Evolutionary conservation across 2,329 filamentous ascomycete genomes (phyloP).

Genomic region (Aspergillus aculeatinus): DNA sequence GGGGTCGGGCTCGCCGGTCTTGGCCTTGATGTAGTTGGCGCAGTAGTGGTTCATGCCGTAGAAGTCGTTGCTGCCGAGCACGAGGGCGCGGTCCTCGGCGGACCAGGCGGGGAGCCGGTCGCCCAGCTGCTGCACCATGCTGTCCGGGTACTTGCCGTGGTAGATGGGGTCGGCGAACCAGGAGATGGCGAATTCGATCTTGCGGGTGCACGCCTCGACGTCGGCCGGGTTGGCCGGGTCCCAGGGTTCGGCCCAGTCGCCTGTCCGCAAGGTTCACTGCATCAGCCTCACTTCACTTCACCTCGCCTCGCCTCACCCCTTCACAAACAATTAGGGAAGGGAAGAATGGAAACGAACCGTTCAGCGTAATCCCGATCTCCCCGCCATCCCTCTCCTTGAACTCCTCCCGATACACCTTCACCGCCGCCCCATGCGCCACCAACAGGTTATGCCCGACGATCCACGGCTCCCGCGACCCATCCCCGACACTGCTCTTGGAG

Average conservation of each 20-base stretch:
- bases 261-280: slow-evolving; percentile 32
- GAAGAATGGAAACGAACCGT: slow-evolving; percentile 54
- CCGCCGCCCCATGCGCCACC: slow-evolving; percentile 74
- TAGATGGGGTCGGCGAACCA: slow-evolving; percentile 92
- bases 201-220: slow-evolving; percentile 72
- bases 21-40: slow-evolving; percentile 79
- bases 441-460: slow-evolving; percentile 77
- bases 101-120: slow-evolving; percentile 74
- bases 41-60: slow-evolving; percentile 96
- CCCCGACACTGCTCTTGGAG: slow-evolving; percentile 66
- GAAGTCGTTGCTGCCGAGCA: slow-evolving; percentile 86
- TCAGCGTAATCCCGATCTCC: slow-evolving; percentile 83
- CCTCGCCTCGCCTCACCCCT: no score
- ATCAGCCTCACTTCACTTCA: neutral
- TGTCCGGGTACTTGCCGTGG: slow-evolving; percentile 77
- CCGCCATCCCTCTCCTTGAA: slow-evolving; percentile 72
- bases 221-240: slow-evolving; percentile 73
- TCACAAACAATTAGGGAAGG: neutral
- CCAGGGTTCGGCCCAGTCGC: slow-evolving; percentile 80
- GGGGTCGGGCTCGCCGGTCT: slow-evolving; percentile 57
- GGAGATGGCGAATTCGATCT: slow-evolving; percentile 81
- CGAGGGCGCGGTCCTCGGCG: slow-evolving; percentile 67
- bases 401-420: slow-evolving; percentile 78
- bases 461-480: slow-evolving; percentile 77
- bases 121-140: slow-evolving; percentile 79